Conservation (phyloP, 345 rosid species). For the Gossypioides kirkii region DNA sequence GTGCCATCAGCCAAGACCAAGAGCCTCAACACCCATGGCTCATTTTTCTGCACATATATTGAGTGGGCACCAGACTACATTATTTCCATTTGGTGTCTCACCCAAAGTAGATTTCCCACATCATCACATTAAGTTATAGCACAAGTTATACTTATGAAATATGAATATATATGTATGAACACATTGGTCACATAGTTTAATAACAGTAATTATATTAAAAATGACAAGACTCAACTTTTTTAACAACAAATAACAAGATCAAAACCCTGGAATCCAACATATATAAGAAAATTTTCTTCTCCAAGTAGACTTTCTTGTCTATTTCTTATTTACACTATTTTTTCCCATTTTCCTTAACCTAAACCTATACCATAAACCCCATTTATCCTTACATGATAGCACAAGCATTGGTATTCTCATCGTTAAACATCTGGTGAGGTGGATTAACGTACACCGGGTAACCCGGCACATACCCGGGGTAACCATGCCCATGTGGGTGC, state of each 20-base stretch:
- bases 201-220: not conserved
- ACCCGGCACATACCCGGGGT: constrained; percentile 16
- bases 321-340: constrained; percentile 14
- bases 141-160: not conserved
- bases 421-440: constrained; percentile 48
- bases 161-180: not conserved
- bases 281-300: not conserved
- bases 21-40: not conserved
- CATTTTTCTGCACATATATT: not conserved
- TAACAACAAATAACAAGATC: not conserved
- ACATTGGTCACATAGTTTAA: not conserved
- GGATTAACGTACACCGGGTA: constrained; percentile 13
- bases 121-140: not conserved
- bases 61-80: not conserved
- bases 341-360: not conserved
- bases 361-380: not conserved
- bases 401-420: constrained; percentile 63
- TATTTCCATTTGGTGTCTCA: not conserved
- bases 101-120: not conserved
- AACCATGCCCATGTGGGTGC: constrained; percentile 5
- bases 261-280: not conserved
- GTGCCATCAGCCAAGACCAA: not conserved
- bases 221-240: not conserved
- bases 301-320: not conserved
- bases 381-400: constrained; percentile 30